A percentile compares a stretch with the other conserved stretches of the same genome.
Conservation (phyloP, 306 rosid species). For the Carpinus fangiana region DNA sequence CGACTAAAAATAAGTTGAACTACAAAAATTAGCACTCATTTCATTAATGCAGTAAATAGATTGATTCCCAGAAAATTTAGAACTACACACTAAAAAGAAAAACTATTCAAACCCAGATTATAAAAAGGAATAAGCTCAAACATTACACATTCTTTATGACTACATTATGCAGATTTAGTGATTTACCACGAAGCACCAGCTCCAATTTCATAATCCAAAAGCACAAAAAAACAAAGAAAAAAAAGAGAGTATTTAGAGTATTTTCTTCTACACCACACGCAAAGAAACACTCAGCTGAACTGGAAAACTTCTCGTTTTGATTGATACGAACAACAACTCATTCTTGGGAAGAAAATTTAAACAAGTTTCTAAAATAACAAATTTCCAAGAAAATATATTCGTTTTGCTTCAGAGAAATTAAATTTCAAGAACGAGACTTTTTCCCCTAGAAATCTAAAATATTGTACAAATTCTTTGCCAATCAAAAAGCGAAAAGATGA, state of each 20-base stretch:
- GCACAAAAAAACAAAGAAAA: neutral
- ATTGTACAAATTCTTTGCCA: neutral
- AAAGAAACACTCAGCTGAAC: neutral
- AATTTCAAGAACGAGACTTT: too few species aligned
- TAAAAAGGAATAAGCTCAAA: neutral
- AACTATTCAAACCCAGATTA: neutral
- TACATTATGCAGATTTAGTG: neutral
- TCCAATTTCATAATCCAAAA: neutral
- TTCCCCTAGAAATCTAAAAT: neutral
- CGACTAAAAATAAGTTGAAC: slow-evolving; percentile 20
- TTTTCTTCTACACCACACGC: neutral
- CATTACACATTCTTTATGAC: neutral
- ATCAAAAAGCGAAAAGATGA: neutral
- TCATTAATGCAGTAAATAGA: neutral
- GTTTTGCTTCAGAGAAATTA: neutral
- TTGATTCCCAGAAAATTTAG: neutral
- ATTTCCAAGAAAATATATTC: neutral
- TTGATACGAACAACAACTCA: neutral
- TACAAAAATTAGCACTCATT: neutral
- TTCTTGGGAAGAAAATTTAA: neutral
- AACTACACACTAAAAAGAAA: neutral
- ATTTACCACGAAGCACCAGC: neutral
- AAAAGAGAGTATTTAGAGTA: too few species aligned
- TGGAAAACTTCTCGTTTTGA: neutral
- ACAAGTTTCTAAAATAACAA: neutral